Percentiles rank a stretch among this genome's conserved stretches.
These are phyloP conservation scores for Alternaria hordeiaustralica DNA, from an alignment of 2,329 filamentous ascomycete species.

Conservation along the genomic window DNA sequence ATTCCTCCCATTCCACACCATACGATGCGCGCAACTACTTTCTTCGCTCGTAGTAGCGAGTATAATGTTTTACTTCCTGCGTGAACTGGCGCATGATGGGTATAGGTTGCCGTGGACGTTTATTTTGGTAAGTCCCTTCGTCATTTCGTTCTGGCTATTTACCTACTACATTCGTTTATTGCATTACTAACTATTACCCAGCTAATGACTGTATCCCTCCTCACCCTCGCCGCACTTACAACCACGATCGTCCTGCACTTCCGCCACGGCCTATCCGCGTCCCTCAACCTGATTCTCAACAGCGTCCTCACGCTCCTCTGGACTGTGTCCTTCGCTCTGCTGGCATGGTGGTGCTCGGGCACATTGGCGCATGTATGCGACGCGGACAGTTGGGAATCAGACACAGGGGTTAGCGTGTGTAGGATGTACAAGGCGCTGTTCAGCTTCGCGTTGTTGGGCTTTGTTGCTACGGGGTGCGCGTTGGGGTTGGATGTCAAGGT, in stretches of 20 bases:
- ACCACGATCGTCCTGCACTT: conserved; percentile 60
- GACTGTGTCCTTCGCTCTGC: conserved; percentile 58
- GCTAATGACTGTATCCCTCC: conserved; percentile 60
- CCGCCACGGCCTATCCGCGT: conserved; percentile 59
- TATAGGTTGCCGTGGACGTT: conserved; percentile 66
- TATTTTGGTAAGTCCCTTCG: conserved; percentile 56
- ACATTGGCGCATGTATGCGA: conserved; percentile 62
- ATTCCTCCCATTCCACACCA: conserved; percentile 50
- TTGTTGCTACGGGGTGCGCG: conserved; percentile 55
- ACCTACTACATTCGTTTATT: neutral
- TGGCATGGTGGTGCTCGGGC: conserved; percentile 61
- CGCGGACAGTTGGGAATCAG: conserved; percentile 59
- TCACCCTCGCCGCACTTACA: conserved; percentile 57
- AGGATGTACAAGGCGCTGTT: conserved; percentile 67
- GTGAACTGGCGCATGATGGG: conserved; percentile 58
- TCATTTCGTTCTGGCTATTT: neutral
- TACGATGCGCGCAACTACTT: conserved; percentile 51
- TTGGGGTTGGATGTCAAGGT: conserved; percentile 60
- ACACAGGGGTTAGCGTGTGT: conserved; percentile 63
- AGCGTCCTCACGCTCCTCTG: conserved; percentile 58
- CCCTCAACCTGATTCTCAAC: conserved; percentile 60
- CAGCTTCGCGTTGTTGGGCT: conserved; percentile 59
- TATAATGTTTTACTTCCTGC: conserved; percentile 64
- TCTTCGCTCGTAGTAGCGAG: conserved; percentile 58
- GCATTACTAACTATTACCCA: conserved; percentile 31